These are phyloP conservation scores for Cyanidiococcus yangmingshanensis DNA, from an alignment of 23 red algal genomes.

Conservation along the genomic window DNA sequence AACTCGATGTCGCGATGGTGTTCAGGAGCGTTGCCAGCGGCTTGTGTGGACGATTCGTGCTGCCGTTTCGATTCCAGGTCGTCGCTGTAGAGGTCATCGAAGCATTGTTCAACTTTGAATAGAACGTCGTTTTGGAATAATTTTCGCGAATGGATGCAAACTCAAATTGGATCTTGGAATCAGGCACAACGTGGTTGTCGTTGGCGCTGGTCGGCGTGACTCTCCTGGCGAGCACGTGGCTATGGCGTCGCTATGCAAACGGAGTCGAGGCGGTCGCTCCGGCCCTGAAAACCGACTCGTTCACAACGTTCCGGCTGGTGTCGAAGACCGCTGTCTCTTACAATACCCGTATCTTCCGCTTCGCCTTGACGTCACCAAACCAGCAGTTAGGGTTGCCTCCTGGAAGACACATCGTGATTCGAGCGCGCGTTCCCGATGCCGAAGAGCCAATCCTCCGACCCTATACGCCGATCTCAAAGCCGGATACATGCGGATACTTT, in stretches of 20 bases:
- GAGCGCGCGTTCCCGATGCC: slow-evolving; percentile 28
- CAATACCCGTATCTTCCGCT: slow-evolving; percentile 78
- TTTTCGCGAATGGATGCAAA: no score
- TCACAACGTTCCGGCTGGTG: neutral
- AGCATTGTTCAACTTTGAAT: no score
- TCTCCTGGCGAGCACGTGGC: neutral
- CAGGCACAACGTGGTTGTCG: neutral
- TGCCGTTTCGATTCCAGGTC: no score
- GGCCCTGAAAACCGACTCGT: neutral
- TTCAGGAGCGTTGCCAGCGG: no score
- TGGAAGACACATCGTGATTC: slow-evolving; percentile 52
- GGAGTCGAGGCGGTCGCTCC: neutral
- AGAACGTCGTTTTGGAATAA: no score
- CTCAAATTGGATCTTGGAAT: no score
- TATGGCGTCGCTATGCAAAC: neutral
- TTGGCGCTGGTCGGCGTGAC: neutral
- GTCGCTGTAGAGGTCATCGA: no score
- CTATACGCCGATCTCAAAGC: slow-evolving; percentile 69
- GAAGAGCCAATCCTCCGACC: slow-evolving; percentile 37
- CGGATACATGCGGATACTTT: slow-evolving; percentile 47
- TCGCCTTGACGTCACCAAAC: slow-evolving; percentile 24
- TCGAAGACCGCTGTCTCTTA: slow-evolving; percentile 30
- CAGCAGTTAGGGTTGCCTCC: slow-evolving; percentile 46
- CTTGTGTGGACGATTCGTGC: no score
- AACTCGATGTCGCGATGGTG: no score